Percentiles rank a stretch among this genome's conserved stretches.
phyloP scores from a whole-genome alignment of 495 filamentous ascomycete genomes.

The Xylaria cubensis region DNA sequence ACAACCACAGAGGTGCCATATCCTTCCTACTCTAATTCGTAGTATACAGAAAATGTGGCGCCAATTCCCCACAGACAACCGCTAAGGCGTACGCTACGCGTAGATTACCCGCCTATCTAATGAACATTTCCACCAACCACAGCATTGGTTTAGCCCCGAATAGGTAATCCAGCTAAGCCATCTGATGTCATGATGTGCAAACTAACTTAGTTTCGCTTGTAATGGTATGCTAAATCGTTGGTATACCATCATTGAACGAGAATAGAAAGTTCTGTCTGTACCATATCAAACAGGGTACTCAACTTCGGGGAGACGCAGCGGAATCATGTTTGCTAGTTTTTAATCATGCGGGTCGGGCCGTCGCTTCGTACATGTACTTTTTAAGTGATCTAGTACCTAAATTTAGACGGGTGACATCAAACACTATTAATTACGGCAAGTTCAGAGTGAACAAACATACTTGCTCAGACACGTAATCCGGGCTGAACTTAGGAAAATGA shows the following conservation, averaged over 20 bases:
- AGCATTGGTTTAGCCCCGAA: constrained; percentile 22
- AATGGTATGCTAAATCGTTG: no score
- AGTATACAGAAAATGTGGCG: constrained; percentile 18
- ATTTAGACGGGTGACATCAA: not conserved
- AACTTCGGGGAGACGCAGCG: not conserved
- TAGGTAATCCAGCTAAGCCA: constrained; percentile 17
- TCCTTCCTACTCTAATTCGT: not conserved
- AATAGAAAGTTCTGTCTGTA: not conserved
- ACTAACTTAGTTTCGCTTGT: not conserved
- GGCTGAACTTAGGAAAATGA: not conserved
- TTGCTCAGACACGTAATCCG: no score
- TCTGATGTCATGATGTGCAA: constrained; percentile 13
- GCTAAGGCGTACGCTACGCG: not conserved
- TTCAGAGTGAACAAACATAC: not conserved
- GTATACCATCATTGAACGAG: not conserved
- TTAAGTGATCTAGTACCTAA: not conserved
- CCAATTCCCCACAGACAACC: not conserved
- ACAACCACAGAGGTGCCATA: not conserved
- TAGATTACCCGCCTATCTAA: not conserved
- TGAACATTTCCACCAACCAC: constrained; percentile 11
- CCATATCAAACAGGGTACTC: not conserved
- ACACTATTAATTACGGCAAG: not conserved
- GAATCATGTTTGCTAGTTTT: no score
- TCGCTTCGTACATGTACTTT: not conserved
- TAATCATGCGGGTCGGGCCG: not conserved